These are phyloP conservation scores for Penicillium pulvis DNA, from an alignment of 495 filamentous ascomycete species.

Conservation along the genomic window DNA sequence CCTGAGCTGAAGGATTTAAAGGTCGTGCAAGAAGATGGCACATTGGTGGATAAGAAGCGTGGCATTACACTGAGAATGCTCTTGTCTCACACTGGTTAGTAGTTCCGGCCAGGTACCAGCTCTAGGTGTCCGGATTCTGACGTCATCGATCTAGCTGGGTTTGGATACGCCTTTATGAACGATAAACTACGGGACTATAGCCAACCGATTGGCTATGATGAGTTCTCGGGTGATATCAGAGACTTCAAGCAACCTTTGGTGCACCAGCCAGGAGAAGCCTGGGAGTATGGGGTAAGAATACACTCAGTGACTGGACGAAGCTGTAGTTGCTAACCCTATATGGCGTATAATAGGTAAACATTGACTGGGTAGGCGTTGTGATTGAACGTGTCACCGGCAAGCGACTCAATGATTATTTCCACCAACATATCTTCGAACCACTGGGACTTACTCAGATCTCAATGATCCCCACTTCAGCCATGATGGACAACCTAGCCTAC, in stretches of 20 bases:
- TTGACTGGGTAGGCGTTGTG: slow-evolving; percentile 63
- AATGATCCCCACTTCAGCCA: slow-evolving; percentile 55
- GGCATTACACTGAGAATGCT: slow-evolving; percentile 65
- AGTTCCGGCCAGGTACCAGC: no score
- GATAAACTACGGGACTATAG: slow-evolving; percentile 47
- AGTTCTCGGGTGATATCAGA: slow-evolving; percentile 49
- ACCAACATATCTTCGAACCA: slow-evolving; percentile 58
- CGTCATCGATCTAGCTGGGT: slow-evolving; percentile 19
- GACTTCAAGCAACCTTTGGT: slow-evolving; percentile 51
- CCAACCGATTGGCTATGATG: slow-evolving; percentile 52
- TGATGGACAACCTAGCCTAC: slow-evolving; percentile 51
- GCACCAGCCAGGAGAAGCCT: slow-evolving; percentile 58
- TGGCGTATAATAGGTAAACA: slow-evolving; percentile 38
- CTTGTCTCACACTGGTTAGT: slow-evolving; percentile 52
- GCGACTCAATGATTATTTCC: slow-evolving; percentile 57
- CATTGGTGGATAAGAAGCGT: slow-evolving; percentile 50
- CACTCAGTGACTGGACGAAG: not conserved
- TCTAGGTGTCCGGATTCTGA: not conserved
- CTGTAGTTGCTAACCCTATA: not conserved
- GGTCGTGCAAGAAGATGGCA: slow-evolving; percentile 48
- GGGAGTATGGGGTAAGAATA: slow-evolving; percentile 58
- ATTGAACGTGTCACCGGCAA: slow-evolving; percentile 54
- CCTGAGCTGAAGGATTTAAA: slow-evolving; percentile 55
- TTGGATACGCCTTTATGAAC: slow-evolving; percentile 47
- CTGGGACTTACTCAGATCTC: slow-evolving; percentile 54